Percentiles rank a stretch among this genome's conserved stretches.
These are phyloP conservation scores for Melanopsichium pennsylvanicum DNA, from an alignment of 1,284 basidiomycete species.

Conservation along the genomic window DNA sequence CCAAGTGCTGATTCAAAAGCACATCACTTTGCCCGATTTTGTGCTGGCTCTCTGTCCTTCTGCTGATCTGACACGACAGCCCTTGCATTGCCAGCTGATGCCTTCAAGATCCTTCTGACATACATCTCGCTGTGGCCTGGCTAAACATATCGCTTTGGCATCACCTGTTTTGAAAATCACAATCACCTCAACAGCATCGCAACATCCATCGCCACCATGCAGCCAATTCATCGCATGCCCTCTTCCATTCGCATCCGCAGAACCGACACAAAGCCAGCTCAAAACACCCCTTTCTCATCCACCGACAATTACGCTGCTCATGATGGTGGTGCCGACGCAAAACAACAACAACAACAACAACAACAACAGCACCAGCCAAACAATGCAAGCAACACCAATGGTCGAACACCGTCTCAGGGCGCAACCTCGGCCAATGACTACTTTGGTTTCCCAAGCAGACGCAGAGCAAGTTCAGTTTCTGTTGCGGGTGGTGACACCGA, in stretches of 20 bases:
- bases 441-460: conserved; percentile 1
- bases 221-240: conserved; percentile 28
- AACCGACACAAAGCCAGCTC: conserved; percentile 6
- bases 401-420: neutral
- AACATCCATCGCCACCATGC: neutral
- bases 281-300: conserved; percentile 15
- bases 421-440: conserved; percentile 6
- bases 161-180: no score
- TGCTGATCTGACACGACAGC: no score
- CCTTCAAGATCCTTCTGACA: no score
- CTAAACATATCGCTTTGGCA: no score
- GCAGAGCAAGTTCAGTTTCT: conserved; percentile 9
- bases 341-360: no score
- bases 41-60: no score
- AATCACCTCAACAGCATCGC: neutral
- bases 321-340: neutral
- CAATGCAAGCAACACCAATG: no score
- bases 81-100: no score
- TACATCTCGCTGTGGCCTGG: no score
- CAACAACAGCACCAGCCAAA: no score
- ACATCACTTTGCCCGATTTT: no score
- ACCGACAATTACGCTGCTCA: conserved; percentile 10
- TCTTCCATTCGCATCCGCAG: conserved; percentile 39
- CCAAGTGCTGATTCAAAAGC: no score
- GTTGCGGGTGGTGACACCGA: neutral